phyloP scores from a whole-genome alignment of 345 rosid genomes.

The Punica granatum region DNA sequence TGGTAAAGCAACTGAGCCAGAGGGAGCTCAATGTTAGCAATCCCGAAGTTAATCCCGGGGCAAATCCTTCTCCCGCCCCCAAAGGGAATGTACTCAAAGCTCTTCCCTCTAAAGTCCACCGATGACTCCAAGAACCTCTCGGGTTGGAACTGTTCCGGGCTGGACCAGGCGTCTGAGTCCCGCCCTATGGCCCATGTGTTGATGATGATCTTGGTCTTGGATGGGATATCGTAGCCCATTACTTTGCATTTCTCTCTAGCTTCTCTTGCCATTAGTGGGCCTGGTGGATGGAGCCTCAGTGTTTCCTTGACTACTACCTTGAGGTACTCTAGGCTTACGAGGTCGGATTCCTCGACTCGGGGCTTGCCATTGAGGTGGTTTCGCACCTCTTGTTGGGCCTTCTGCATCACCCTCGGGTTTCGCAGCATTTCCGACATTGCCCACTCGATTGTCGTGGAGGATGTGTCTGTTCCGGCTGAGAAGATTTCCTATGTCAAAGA shows the following conservation, averaged over 20 bases:
- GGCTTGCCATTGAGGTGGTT: neutral
- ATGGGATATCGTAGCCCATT: too few species aligned
- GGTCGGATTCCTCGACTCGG: constrained; percentile 6
- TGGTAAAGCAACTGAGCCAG: constrained; percentile 15
- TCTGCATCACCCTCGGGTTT: constrained; percentile 14
- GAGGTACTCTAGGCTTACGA: constrained; percentile 12
- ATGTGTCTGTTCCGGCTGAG: constrained; percentile 11
- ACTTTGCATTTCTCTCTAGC: too few species aligned
- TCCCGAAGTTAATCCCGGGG: too few species aligned
- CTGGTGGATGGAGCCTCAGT: too few species aligned
- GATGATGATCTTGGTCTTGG: too few species aligned
- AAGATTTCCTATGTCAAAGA: constrained; percentile 11
- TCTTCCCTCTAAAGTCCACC: constrained; percentile 7
- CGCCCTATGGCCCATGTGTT: constrained; percentile 15
- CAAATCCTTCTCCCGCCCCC: too few species aligned
- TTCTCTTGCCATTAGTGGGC: constrained; percentile 8
- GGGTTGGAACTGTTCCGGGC: constrained; percentile 7
- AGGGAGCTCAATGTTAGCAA: constrained; percentile 11
- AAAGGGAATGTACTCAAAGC: too few species aligned
- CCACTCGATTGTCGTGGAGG: constrained; percentile 15
- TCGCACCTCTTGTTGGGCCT: constrained; percentile 12
- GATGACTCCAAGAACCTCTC: constrained; percentile 14
- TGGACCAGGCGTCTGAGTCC: constrained; percentile 11
- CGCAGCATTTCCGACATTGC: constrained; percentile 16
- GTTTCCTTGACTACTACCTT: too few species aligned